Evolutionary conservation across 805 yeast species (phyloP).

Genomic region (Saccharomycopsis javanensis): DNA sequence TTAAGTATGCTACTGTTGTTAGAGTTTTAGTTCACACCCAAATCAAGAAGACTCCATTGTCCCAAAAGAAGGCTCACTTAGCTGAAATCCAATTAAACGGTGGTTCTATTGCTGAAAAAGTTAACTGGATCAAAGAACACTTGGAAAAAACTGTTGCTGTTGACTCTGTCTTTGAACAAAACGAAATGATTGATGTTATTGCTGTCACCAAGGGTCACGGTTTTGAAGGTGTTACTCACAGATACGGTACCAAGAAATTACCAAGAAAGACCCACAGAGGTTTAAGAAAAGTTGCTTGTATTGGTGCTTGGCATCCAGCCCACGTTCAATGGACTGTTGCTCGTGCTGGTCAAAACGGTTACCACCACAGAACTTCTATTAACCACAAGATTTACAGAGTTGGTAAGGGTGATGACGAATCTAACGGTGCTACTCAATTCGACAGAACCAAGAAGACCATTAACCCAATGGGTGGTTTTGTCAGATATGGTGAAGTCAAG

Average conservation of each 20-base stretch:
- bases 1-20: constrained; percentile 96
- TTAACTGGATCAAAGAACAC: constrained; percentile 97
- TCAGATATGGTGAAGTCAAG: constrained; percentile 95
- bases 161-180: constrained; percentile 94
- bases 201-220: constrained; percentile 99
- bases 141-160: constrained; percentile 98
- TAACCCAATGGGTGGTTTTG: constrained; percentile 99
- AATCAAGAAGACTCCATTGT: constrained; percentile 97
- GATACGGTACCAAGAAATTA: constrained; percentile 99
- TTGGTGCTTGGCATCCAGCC: constrained; percentile 99
- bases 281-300: constrained; percentile 99
- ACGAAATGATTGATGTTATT: constrained; percentile 96
- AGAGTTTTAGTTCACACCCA: constrained; percentile 99
- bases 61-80: constrained; percentile 99
- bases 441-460: constrained; percentile 99
- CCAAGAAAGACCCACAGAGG: constrained; percentile 99
- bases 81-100: constrained; percentile 99
- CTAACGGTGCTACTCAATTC: constrained; percentile 90
- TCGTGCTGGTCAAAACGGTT: constrained; percentile 99
- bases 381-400: constrained; percentile 99
- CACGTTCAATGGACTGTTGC: constrained; percentile 99
- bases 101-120: constrained; percentile 96
- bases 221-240: constrained; percentile 99
- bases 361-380: constrained; percentile 99
- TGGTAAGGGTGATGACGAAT: constrained; percentile 92